Conservation (phyloP, 139 green algal genomes). For the Chlorella sorokiniana region DNA sequence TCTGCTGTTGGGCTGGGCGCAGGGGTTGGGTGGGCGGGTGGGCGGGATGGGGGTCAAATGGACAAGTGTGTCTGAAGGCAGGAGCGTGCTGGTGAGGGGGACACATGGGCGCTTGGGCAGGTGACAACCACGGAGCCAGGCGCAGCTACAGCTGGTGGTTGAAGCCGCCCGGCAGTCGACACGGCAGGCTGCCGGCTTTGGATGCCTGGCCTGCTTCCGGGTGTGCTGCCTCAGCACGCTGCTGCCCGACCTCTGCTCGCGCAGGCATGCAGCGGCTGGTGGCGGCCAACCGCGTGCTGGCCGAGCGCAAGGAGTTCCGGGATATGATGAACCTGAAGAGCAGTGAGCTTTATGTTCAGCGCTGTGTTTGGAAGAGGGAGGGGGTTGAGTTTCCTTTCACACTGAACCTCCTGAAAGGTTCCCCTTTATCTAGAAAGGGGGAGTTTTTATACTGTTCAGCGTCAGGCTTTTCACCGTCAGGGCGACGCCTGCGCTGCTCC, state of each 20-base stretch:
- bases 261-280: conserved; percentile 89
- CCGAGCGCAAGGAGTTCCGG: conserved; percentile 57
- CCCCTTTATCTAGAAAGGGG: too few relatives aligned
- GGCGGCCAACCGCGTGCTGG: conserved; percentile 55
- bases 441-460: too few relatives aligned
- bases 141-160: too few relatives aligned
- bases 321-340: conserved; percentile 76
- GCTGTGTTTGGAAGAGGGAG: background rate
- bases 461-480: too few relatives aligned
- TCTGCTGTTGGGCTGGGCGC: background rate
- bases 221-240: background rate
- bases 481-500: background rate
- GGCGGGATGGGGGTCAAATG: background rate
- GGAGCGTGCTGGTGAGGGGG: too few relatives aligned
- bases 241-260: background rate
- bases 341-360: background rate
- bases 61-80: background rate
- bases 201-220: background rate
- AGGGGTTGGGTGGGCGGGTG: background rate
- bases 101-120: too few relatives aligned
- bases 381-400: background rate
- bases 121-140: too few relatives aligned
- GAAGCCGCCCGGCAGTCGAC: too few relatives aligned
- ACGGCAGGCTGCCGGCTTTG: too few relatives aligned
- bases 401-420: too few relatives aligned